These are phyloP conservation scores for Candida nonsorbophila DNA, from an alignment of 805 yeast species.

Conservation along the genomic window DNA sequence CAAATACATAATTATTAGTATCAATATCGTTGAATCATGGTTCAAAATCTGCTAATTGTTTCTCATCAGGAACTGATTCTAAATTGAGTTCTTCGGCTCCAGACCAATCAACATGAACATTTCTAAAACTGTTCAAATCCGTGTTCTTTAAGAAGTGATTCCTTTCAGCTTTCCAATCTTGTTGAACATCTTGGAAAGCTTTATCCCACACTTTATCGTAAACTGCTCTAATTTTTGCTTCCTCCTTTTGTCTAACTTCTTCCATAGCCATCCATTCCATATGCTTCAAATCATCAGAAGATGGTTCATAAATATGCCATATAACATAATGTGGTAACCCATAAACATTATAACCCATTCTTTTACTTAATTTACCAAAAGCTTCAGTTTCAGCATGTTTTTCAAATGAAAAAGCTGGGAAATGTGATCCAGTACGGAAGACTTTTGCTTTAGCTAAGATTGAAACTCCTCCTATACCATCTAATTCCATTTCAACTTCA, in stretches of 20 bases:
- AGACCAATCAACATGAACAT: conserved; percentile 63
- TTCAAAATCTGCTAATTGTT: conserved; percentile 36
- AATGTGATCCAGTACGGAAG: conserved; percentile 83
- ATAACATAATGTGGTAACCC: conserved; percentile 94
- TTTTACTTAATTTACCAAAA: conserved; percentile 81
- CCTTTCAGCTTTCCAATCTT: conserved; percentile 69
- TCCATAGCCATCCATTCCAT: conserved; percentile 89
- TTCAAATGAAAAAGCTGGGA: conserved; percentile 94
- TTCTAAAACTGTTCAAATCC: conserved; percentile 48
- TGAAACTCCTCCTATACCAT: conserved; percentile 97
- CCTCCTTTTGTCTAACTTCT: conserved; percentile 60
- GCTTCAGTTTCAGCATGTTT: conserved; percentile 98
- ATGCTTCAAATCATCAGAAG: conserved; percentile 76
- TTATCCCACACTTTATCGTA: conserved; percentile 69
- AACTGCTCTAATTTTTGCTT: conserved; percentile 56
- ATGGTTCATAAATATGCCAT: conserved; percentile 97
- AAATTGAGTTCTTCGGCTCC: conserved; percentile 47
- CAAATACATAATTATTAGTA: too few relatives aligned
- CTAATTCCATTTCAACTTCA: conserved; percentile 86
- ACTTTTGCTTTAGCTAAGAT: conserved; percentile 83
- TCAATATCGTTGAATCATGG: conserved; percentile 15
- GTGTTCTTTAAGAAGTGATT: conserved; percentile 70
- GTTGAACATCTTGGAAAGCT: conserved; percentile 73
- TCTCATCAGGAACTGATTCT: conserved; percentile 18
- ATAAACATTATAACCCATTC: conserved; percentile 81